A percentile compares a stretch with the other conserved stretches of the same genome.
Conservation (phyloP, 23 red algal genomes). For the Cyanidium caldarium region DNA sequence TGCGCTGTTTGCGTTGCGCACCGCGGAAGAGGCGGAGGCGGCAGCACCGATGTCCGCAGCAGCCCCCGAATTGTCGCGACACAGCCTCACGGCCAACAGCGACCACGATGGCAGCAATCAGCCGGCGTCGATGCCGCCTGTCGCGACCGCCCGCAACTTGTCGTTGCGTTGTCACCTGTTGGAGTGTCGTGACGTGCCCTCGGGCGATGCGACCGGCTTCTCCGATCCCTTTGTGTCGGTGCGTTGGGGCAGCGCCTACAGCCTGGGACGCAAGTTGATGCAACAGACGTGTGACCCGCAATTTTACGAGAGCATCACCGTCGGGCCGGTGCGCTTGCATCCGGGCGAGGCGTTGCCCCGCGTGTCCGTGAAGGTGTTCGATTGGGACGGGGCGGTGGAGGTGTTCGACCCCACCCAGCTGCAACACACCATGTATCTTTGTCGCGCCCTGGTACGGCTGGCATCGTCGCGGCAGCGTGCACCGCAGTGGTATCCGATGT, state of each 20-base stretch:
- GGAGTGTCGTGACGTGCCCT: neutral
- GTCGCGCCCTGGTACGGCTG: neutral
- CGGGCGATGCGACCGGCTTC: neutral
- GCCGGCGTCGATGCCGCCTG: too few species aligned
- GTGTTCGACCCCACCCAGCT: neutral
- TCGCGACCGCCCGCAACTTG: too few species aligned
- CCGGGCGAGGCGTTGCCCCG: neutral
- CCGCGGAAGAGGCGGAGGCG: too few species aligned
- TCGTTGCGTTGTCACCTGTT: too few species aligned
- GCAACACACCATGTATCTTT: neutral
- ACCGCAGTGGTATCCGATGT: neutral
- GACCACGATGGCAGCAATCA: too few species aligned
- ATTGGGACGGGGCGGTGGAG: neutral
- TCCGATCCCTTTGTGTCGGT: neutral
- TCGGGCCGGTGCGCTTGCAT: neutral
- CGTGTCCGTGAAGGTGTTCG: slow-evolving; percentile 4
- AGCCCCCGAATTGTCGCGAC: too few species aligned
- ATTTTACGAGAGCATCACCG: neutral
- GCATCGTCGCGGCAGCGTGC: neutral
- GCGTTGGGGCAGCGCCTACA: neutral
- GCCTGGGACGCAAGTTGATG: neutral
- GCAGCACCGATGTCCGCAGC: too few species aligned
- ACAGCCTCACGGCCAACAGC: too few species aligned
- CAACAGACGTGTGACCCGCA: neutral
- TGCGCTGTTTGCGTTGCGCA: too few species aligned